Percentiles rank a stretch among this genome's conserved stretches.
Conservation (phyloP, 768 basidiomycete genomes). For the Paxillus rubicundulus region DNA sequence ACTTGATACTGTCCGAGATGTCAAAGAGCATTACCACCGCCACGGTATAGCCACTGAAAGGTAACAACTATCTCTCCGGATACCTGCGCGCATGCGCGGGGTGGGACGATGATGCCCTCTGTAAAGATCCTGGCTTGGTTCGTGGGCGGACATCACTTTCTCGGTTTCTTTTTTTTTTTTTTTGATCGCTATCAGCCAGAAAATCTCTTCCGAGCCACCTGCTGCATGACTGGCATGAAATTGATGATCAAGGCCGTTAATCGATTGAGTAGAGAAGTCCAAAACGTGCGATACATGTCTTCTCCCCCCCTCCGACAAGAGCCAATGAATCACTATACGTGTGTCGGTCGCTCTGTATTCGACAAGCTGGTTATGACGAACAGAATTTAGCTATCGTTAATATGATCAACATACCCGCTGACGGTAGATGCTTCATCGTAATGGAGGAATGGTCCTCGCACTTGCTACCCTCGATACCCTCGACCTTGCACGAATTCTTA, state of each 20-base stretch:
- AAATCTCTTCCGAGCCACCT: constrained; percentile 67
- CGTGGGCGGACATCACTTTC: constrained; percentile 22
- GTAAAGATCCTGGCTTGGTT: constrained; percentile 71
- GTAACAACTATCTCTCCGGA: constrained; percentile 25
- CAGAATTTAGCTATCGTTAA: constrained; percentile 56
- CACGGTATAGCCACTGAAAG: constrained; percentile 23
- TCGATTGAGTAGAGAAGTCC: constrained; percentile 58
- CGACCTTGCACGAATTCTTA: constrained; percentile 52
- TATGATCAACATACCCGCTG: constrained; percentile 51
- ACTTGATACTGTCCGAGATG: constrained; percentile 69
- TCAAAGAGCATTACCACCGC: constrained; percentile 52
- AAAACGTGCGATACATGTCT: constrained; percentile 55
- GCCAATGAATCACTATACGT: constrained; percentile 80
- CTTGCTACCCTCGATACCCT: constrained; percentile 49
- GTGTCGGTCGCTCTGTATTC: constrained; percentile 27
- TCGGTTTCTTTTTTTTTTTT: constrained; percentile 6
- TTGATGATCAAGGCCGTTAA: constrained; percentile 71
- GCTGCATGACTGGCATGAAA: constrained; percentile 47
- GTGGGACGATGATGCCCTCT: constrained; percentile 58
- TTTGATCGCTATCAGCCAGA: constrained; percentile 49
- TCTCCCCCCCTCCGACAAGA: constrained; percentile 50
- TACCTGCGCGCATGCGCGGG: constrained; percentile 33
- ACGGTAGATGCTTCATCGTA: constrained; percentile 62
- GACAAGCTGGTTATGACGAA: constrained; percentile 6
- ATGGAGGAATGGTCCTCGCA: constrained; percentile 82